These are phyloP conservation scores for Erigeron canadensis DNA, from an alignment of 129 eudicot genomes.

Conservation along the genomic window DNA sequence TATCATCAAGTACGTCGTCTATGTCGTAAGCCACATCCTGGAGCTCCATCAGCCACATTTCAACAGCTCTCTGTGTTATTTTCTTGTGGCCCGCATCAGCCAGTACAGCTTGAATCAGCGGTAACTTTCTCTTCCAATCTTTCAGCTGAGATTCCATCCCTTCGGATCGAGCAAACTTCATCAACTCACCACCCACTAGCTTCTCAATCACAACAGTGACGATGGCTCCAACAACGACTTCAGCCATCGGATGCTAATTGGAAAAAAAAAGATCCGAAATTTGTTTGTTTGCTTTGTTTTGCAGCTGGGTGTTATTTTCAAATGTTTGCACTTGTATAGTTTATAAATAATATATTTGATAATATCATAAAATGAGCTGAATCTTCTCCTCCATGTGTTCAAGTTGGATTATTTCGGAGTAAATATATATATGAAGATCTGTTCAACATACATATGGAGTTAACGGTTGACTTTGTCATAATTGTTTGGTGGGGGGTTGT, in stretches of 20 bases:
- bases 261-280: neutral
- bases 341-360: too few species aligned
- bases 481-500: too few species aligned
- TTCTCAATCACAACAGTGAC: neutral
- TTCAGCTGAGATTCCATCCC: neutral
- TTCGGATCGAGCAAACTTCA: neutral
- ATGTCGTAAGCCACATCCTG: neutral
- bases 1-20: conserved; percentile 2
- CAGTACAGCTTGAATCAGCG: neutral
- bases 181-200: neutral
- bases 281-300: neutral
- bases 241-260: neutral
- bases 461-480: too few species aligned
- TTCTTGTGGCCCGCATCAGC: neutral
- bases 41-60: neutral
- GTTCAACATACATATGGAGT: too few species aligned
- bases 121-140: neutral
- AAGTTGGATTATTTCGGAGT: too few species aligned
- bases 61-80: neutral
- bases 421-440: too few species aligned
- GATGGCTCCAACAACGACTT: neutral
- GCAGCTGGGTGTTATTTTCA: too few species aligned
- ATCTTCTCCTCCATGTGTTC: too few species aligned
- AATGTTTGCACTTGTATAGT: too few species aligned
- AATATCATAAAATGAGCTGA: too few species aligned